Base-by-base conservation (phyloP, 1,139 yeast genomes). In the Blastobotrys illinoisensis region DNA sequence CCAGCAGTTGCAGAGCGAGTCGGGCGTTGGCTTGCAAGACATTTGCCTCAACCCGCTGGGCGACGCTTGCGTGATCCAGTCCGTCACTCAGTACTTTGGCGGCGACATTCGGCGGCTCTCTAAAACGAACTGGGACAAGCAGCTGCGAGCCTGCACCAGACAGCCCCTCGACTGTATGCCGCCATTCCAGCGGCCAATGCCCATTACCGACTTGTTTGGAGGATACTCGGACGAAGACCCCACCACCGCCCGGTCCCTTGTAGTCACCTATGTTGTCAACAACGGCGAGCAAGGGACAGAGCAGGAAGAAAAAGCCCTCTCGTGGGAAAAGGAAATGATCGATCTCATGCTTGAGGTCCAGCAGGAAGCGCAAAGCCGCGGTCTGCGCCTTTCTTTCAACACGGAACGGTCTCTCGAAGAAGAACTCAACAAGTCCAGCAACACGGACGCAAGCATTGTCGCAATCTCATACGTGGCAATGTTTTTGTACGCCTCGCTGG, bases 91-190 rank as follows among this genome's bases (percentile, higher is more conserved):
- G 67, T 93, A 91, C 67, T 90, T 89, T 68, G 78, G 79, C 40
- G 96, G 95, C 1, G 79, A 81, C 52, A 71, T 86, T 5, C 65
- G 65, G 13, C 70, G 73, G 28, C 78, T 93, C 4, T 78, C 78
- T 16, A 76, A 77, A 52, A 54, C 63, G 0, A 68, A 70, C 7
- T 91, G 96, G 96, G 66, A 72, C 46, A 63, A 67, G 1, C 74
- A 79, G 56, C 67, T 91, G 13, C 66, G 73, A 53, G 67, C 71
- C 2, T 93, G 99, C 67, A 78, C 95, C 0, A 74, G 78, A 14
- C 81, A 90, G 1, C 98, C 98, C 0, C 97, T 93, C 1, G 85
- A 82, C 59, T 93, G 99, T 67, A 73, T 93, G 47, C 98, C 99
- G 0, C 73, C 85, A 0, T 93, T 91, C 71, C 96, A 89, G 65